phyloP scores from a whole-genome alignment of 148 eudicot species.

The Pharnaceum exiguum region DNA sequence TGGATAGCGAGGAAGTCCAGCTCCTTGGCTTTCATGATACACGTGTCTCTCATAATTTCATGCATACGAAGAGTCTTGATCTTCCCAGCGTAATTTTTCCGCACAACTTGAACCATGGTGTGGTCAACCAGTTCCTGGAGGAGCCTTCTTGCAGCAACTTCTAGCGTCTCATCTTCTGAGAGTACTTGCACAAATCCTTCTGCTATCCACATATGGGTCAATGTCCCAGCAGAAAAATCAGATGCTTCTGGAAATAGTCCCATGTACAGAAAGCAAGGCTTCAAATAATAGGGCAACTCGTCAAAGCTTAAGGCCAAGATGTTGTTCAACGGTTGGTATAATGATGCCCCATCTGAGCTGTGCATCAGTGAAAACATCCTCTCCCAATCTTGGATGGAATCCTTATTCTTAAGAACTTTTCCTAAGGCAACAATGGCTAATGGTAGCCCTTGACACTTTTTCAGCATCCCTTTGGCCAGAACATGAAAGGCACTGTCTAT shows the following conservation, averaged over 20 bases:
- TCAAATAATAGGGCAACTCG: no score
- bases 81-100: constrained; percentile 12
- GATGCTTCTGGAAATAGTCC: no score
- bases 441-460: constrained; percentile 19
- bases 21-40: constrained; percentile 19
- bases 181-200: constrained; percentile 18
- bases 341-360: not conserved
- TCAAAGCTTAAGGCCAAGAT: constrained; percentile 6
- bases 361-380: constrained; percentile 10
- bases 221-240: no score
- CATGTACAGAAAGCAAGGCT: no score
- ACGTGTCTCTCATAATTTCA: constrained; percentile 34
- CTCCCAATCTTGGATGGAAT: constrained; percentile 5
- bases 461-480: constrained; percentile 8
- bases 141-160: constrained; percentile 16
- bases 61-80: constrained; percentile 18
- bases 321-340: not conserved
- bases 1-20: constrained; percentile 7
- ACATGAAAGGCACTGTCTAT: not conserved
- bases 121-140: constrained; percentile 23
- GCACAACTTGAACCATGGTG: constrained; percentile 24
- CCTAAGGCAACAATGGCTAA: constrained; percentile 18
- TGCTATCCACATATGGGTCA: no score
- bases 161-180: constrained; percentile 1
- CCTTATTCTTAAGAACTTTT: constrained; percentile 8